Base-by-base conservation (phyloP, 768 basidiomycete genomes). In the Russula abietina region DNA sequence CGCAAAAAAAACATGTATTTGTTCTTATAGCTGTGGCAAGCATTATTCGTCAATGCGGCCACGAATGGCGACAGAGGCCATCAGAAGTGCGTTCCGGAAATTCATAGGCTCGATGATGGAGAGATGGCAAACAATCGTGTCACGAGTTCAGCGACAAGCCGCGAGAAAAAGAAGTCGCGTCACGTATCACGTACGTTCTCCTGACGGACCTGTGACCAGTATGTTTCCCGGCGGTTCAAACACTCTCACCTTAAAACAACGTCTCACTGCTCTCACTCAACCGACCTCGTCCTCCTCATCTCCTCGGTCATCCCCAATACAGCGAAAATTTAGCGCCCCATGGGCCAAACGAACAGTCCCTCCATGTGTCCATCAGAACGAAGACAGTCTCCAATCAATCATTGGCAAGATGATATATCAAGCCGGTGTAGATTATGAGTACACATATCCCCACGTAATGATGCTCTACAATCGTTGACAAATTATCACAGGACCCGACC, bases 381-480 rank as follows among this genome's bases (percentile, higher is more conserved):
- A 71, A 55, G 79, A 83, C 49, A 76, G 74, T 63, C 73, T 90
- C 14, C 85, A 89, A 65, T 81, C 85, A 17, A 81, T 88, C 32
- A 81, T 93, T 77, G 70, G 75, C 43, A 83, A 78, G 71, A 78
- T 93, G 75, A 91, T 93, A 50, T 92, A 89, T 69, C 91, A 92
- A 71, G 92, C 92, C 49, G 92, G 92, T 2, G 88, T 92, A 61
- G 92, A 94, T 75, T 93, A 84, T 67, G 91, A 93, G 92, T 94
- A 68, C 71, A 87, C 79, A 24, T 7, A 1, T 24, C 19, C 11
- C 39, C 55, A 26, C 48, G 38, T 55, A 54, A 50, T 26, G 41
- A 33, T 39, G 49, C 48, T 55, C 54, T 66, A 38, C 22, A 53
- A 12, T 26, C 56, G 49, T 38, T 69, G 58, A 69, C 61, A 24